phyloP scores from a whole-genome alignment of 1,139 yeast genomes.

The Kazachstania sp. region DNA sequence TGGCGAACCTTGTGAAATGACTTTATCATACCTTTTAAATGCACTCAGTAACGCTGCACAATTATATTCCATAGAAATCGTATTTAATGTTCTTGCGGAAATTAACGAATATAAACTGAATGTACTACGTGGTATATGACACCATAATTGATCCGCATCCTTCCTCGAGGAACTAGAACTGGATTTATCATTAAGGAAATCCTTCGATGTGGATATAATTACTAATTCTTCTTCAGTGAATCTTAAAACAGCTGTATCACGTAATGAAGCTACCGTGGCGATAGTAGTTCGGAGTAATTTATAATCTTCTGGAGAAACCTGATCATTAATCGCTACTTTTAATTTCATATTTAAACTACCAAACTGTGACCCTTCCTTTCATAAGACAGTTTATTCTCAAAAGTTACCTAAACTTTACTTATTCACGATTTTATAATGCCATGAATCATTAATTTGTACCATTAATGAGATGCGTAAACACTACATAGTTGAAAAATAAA shows the following conservation, averaged over 20 bases:
- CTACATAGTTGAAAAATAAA: too few relatives aligned
- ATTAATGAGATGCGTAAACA: too few relatives aligned
- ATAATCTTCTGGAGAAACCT: slow-evolving; percentile 27
- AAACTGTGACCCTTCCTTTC: too few relatives aligned
- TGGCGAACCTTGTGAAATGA: slow-evolving; percentile 23
- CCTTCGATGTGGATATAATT: slow-evolving; percentile 27
- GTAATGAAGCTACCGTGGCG: slow-evolving; percentile 26
- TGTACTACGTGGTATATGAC: slow-evolving; percentile 29
- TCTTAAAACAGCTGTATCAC: slow-evolving; percentile 28
- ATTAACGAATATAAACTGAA: slow-evolving; percentile 22
- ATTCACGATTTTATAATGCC: too few relatives aligned
- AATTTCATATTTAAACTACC: slow-evolving; percentile 20
- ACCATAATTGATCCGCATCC: slow-evolving; percentile 30
- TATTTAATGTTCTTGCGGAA: slow-evolving; percentile 24
- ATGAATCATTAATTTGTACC: too few relatives aligned
- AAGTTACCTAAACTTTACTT: too few relatives aligned
- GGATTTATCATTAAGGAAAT: slow-evolving; percentile 8
- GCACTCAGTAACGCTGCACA: slow-evolving; percentile 27
- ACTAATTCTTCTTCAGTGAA: slow-evolving; percentile 26
- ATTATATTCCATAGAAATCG: slow-evolving; percentile 29
- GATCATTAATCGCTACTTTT: slow-evolving; percentile 25
- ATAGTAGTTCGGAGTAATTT: slow-evolving; percentile 27
- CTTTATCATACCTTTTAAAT: slow-evolving; percentile 25
- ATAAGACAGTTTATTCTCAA: too few relatives aligned
- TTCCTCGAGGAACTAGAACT: slow-evolving; percentile 15